phyloP scores from a whole-genome alignment of 2,329 filamentous ascomycete genomes.

The Pseudogymnoascus sp. region DNA sequence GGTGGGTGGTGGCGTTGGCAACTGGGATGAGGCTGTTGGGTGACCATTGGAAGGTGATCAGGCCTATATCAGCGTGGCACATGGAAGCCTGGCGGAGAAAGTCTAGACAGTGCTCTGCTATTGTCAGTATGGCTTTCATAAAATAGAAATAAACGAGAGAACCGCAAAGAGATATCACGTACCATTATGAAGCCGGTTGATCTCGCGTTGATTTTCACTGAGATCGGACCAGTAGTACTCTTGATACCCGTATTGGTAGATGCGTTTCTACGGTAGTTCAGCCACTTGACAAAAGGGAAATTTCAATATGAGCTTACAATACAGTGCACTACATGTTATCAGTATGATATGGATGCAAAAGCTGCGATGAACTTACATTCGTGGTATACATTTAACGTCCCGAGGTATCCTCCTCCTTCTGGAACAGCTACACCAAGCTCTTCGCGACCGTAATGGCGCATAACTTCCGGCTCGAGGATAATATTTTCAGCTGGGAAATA shows the following conservation, averaged over 20 bases:
- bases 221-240: neutral
- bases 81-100: neutral
- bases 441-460: neutral
- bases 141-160: neutral
- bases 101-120: neutral
- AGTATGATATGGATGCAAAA: neutral
- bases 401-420: neutral
- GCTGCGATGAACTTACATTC: neutral
- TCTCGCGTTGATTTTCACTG: neutral
- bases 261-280: neutral
- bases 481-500: neutral
- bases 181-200: neutral
- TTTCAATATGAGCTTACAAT: neutral
- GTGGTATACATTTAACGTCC: neutral
- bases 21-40: neutral
- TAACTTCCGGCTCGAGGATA: neutral
- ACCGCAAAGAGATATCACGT: neutral
- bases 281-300: neutral
- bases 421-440: neutral
- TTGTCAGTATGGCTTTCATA: neutral
- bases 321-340: neutral
- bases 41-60: neutral
- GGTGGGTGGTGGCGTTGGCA: neutral
- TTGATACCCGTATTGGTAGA: neutral
- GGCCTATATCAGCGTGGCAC: neutral